phyloP scores from a whole-genome alignment of 1,284 basidiomycete genomes.

The Peniophora sp. region DNA sequence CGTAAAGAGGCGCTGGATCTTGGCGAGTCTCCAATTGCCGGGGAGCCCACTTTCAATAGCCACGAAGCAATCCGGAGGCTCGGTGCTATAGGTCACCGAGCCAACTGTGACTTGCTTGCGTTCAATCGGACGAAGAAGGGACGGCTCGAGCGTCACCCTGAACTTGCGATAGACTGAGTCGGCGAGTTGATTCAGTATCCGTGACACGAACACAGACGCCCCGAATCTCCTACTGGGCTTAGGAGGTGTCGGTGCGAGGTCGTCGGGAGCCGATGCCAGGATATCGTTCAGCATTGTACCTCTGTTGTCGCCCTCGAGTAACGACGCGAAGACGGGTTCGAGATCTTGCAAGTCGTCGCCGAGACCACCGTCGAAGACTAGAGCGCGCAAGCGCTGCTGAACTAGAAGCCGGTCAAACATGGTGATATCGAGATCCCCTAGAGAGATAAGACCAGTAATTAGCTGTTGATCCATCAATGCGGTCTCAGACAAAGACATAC shows the following conservation, averaged over 20 bases:
- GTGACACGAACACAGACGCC: neutral
- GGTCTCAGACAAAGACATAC: slow-evolving; percentile 2
- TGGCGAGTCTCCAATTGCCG: neutral
- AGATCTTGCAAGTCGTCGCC: neutral
- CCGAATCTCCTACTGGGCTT: neutral
- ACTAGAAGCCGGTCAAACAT: slow-evolving; percentile 3
- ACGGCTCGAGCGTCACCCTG: neutral
- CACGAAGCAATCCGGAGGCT: slow-evolving; percentile 1
- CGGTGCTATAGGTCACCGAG: neutral
- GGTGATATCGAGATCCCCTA: slow-evolving; percentile 4
- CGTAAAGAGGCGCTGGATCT: neutral
- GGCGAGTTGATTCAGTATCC: neutral
- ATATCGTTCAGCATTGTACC: slow-evolving; percentile 4
- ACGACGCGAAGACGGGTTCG: neutral
- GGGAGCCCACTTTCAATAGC: neutral
- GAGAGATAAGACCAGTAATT: neutral
- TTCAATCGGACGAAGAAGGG: neutral
- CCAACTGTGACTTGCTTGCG: neutral
- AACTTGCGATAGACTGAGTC: neutral
- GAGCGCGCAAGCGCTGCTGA: neutral
- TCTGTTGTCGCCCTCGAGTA: neutral
- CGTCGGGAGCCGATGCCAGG: neutral
- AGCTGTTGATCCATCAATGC: neutral
- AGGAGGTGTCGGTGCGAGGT: neutral
- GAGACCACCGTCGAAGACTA: neutral